Conservation (phyloP, 2,329 filamentous ascomycete species). For the Coleophoma eucalyptorum region DNA sequence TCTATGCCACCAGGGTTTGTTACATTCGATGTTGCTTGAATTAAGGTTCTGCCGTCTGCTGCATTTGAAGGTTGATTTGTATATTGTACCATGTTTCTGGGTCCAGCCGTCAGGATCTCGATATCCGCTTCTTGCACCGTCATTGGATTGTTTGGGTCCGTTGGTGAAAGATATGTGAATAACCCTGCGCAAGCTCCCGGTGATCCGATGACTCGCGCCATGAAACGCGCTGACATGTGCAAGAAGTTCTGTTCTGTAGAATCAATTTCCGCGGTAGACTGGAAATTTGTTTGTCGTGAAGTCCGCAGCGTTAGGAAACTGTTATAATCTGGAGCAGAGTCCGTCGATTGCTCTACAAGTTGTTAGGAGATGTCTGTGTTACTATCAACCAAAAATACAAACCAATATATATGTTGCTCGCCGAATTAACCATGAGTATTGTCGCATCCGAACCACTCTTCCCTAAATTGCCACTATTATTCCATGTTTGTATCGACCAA, state of each 20-base stretch:
- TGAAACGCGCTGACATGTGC: slow-evolving; percentile 22
- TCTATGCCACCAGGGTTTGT: slow-evolving; percentile 12
- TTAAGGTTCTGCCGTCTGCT: slow-evolving; percentile 11
- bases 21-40: slow-evolving; percentile 18
- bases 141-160: not conserved
- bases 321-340: slow-evolving; percentile 12
- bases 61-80: slow-evolving; percentile 25
- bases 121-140: slow-evolving; percentile 27
- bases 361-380: not conserved
- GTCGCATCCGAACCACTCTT: slow-evolving; percentile 10
- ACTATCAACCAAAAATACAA: not conserved
- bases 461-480: slow-evolving; percentile 17
- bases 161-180: slow-evolving; percentile 21
- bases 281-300: slow-evolving; percentile 18
- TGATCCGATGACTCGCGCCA: slow-evolving; percentile 22
- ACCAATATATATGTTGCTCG: slow-evolving; percentile 27
- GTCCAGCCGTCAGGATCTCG: slow-evolving; percentile 24
- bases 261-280: slow-evolving; percentile 25
- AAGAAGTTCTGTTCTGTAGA: slow-evolving; percentile 20
- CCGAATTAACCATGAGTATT: slow-evolving; percentile 21
- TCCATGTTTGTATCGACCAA: slow-evolving; percentile 24
- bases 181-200: slow-evolving; percentile 25
- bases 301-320: slow-evolving; percentile 27
- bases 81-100: slow-evolving; percentile 21
- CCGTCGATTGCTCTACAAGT: slow-evolving; percentile 3